Evolutionary conservation across 2,329 filamentous ascomycete species (phyloP).

Genomic region (Dactylellina haptotyla): DNA sequence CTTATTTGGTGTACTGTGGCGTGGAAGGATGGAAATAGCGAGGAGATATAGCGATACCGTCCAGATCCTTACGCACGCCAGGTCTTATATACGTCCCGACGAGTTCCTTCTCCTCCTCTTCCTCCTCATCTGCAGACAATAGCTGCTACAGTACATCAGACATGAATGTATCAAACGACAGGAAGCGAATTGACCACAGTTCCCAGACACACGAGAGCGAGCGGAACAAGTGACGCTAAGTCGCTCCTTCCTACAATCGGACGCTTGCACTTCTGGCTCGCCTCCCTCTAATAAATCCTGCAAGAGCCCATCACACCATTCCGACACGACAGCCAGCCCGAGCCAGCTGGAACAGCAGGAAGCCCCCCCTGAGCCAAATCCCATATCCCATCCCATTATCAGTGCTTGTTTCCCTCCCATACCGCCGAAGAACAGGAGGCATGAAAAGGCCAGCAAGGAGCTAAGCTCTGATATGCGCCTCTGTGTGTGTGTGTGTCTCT

Average conservation of each 20-base stretch:
- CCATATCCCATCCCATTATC: too few relatives aligned
- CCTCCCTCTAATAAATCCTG: too few relatives aligned
- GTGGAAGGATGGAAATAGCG: too few relatives aligned
- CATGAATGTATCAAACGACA: too few relatives aligned
- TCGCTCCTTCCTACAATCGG: not conserved
- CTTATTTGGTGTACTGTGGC: not conserved
- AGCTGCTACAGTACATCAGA: too few relatives aligned
- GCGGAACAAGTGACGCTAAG: slow-evolving; percentile 15
- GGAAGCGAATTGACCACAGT: too few relatives aligned
- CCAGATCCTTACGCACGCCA: not conserved
- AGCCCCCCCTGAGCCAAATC: too few relatives aligned
- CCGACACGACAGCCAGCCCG: not conserved
- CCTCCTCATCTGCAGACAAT: too few relatives aligned
- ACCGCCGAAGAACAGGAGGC: not conserved
- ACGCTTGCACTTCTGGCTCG: slow-evolving; percentile 26
- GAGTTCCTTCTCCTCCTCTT: not conserved
- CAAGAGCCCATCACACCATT: slow-evolving; percentile 17
- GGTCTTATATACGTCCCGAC: not conserved
- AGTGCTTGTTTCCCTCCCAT: too few relatives aligned
- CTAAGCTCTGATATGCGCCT: too few relatives aligned
- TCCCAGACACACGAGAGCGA: not conserved
- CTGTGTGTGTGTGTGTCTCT: not conserved
- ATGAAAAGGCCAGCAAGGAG: slow-evolving; percentile 17
- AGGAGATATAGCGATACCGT: too few relatives aligned
- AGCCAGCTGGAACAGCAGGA: slow-evolving; percentile 4